phyloP scores from a whole-genome alignment of 1,284 basidiomycete species.

The Phylloporus sp. region DNA sequence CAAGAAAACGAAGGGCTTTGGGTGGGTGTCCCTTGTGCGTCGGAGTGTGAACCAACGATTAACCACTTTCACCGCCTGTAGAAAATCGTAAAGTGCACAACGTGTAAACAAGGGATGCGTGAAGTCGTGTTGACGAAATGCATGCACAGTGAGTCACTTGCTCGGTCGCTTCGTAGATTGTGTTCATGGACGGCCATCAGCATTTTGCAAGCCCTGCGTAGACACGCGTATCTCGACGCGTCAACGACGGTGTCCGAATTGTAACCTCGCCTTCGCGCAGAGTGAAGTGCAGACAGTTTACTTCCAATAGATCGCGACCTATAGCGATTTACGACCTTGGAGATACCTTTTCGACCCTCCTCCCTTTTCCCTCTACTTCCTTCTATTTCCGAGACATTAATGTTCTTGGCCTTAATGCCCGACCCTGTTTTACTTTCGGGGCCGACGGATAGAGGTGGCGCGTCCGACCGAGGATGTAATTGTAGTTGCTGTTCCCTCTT shows the following conservation, averaged over 20 bases:
- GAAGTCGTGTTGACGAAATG: slow-evolving; percentile 91
- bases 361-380: neutral
- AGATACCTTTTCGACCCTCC: no score
- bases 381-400: slow-evolving; percentile 6
- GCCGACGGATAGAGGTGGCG: neutral
- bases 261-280: slow-evolving; percentile 83
- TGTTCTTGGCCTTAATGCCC: slow-evolving; percentile 13
- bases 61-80: slow-evolving; percentile 38
- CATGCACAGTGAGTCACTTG: slow-evolving; percentile 77
- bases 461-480: no score
- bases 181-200: slow-evolving; percentile 42
- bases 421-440: neutral
- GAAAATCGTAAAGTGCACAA: slow-evolving; percentile 91
- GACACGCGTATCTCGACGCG: slow-evolving; percentile 88
- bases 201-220: slow-evolving; percentile 90
- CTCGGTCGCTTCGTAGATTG: no score
- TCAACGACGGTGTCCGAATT: slow-evolving; percentile 96
- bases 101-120: slow-evolving; percentile 86
- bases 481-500: neutral
- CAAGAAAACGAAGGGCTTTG: slow-evolving; percentile 66
- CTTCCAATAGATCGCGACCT: slow-evolving; percentile 63
- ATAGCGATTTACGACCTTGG: no score
- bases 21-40: slow-evolving; percentile 46
- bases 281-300: slow-evolving; percentile 88
- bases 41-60: neutral